Evolutionary conservation across 2,329 filamentous ascomycete species (phyloP).

Genomic region (Geosmithia morbida): DNA sequence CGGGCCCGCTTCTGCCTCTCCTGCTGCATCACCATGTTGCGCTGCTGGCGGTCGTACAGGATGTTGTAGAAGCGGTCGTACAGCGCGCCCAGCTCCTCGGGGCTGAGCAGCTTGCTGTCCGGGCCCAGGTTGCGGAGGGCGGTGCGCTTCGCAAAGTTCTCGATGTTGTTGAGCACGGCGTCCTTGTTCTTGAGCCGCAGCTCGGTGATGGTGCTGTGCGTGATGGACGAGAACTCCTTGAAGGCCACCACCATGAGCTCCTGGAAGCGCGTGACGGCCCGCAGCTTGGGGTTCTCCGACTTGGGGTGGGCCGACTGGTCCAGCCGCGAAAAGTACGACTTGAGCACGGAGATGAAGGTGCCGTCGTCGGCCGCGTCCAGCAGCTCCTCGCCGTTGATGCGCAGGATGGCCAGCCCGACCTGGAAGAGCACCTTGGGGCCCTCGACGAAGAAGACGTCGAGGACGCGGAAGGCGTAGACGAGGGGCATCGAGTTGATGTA

Average conservation of each 20-base stretch:
- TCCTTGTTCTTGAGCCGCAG: conserved; percentile 87
- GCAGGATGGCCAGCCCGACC: conserved; percentile 86
- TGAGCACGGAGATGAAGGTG: conserved; percentile 90
- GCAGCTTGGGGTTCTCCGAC: conserved; percentile 86
- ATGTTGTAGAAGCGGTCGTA: conserved; percentile 93
- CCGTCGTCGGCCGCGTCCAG: conserved; percentile 89
- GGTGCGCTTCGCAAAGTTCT: conserved; percentile 92
- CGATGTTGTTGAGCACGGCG: conserved; percentile 86
- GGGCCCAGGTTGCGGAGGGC: conserved; percentile 91
- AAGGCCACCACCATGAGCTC: conserved; percentile 99
- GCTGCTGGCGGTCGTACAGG: conserved; percentile 81
- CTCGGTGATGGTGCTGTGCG: conserved; percentile 82
- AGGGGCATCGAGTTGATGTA: conserved; percentile 99
- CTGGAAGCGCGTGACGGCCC: conserved; percentile 90
- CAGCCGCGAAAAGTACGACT: conserved; percentile 82
- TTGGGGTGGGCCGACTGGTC: conserved; percentile 94
- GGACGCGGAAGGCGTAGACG: conserved; percentile 88
- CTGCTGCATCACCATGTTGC: conserved; percentile 62
- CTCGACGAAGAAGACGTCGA: conserved; percentile 97
- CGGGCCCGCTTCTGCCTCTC: conserved; percentile 54
- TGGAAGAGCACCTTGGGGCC: conserved; percentile 96
- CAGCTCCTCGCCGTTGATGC: conserved; percentile 93
- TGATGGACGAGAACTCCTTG: conserved; percentile 94
- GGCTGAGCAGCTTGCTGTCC: conserved; percentile 80
- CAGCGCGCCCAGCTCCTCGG: conserved; percentile 74